Percentiles rank a stretch among this genome's conserved stretches.
These are phyloP conservation scores for Penicillium sp. DNA, from an alignment of 2,329 filamentous ascomycete genomes.

Conservation along the genomic window DNA sequence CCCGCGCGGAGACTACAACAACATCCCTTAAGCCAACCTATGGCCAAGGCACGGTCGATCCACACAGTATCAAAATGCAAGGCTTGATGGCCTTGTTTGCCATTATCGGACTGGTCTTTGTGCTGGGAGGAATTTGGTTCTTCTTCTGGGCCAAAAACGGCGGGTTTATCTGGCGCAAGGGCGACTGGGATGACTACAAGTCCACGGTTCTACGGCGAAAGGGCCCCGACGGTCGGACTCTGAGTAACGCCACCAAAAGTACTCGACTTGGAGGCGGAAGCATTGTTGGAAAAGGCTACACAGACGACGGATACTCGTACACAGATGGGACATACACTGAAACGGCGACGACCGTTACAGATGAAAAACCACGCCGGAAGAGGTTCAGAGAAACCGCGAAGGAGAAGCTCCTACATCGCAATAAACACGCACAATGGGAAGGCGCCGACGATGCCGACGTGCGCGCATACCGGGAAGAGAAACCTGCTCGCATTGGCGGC, in stretches of 20 bases:
- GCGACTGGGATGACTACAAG: constrained; percentile 99
- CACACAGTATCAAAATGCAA: constrained; percentile 46
- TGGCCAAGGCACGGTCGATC: constrained; percentile 41
- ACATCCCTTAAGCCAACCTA: constrained; percentile 14
- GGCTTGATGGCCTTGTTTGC: constrained; percentile 84
- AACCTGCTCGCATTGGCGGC: constrained; percentile 79
- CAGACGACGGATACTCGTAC: constrained; percentile 59
- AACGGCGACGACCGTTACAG: constrained; percentile 43
- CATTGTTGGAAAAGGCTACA: constrained; percentile 60
- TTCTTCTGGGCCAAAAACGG: constrained; percentile 98
- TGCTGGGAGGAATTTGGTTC: constrained; percentile 82
- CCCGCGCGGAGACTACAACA: constrained; percentile 27
- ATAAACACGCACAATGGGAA: constrained; percentile 55
- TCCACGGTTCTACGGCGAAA: constrained; percentile 84
- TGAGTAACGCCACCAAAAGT: constrained; percentile 75
- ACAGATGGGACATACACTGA: constrained; percentile 42
- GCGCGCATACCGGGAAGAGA: constrained; percentile 79
- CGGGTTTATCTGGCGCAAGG: constrained; percentile 78
- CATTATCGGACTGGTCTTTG: constrained; percentile 72
- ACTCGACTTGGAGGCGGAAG: constrained; percentile 86
- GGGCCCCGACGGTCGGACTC: constrained; percentile 80
- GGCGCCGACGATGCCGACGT: constrained; percentile 65
- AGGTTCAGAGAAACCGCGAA: constrained; percentile 38
- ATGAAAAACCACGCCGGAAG: constrained; percentile 27
- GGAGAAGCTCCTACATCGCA: constrained; percentile 36